These are phyloP conservation scores for Penicillium lividum DNA, from an alignment of 495 filamentous ascomycete species.

Conservation along the genomic window DNA sequence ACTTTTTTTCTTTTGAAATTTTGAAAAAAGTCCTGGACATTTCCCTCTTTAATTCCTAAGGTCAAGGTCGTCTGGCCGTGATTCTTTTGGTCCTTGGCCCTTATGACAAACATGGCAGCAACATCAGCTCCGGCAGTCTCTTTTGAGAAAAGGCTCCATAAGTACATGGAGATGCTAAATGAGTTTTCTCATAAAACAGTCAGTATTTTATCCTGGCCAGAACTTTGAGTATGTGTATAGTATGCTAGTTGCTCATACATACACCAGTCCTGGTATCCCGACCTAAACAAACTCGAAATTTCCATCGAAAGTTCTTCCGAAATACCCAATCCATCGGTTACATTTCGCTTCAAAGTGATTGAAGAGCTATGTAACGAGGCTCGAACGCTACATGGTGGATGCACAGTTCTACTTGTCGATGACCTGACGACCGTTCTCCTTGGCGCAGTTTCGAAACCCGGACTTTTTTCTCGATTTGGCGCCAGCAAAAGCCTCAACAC, in stretches of 20 bases:
- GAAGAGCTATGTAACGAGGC: not conserved
- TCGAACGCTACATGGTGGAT: slow-evolving; percentile 4
- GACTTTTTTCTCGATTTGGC: not conserved
- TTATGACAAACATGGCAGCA: not conserved
- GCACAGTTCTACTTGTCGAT: slow-evolving; percentile 2
- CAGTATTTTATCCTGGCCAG: not conserved
- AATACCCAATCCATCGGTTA: not conserved
- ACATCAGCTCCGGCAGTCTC: not conserved
- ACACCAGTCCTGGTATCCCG: not conserved
- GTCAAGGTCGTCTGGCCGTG: too few species aligned
- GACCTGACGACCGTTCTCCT: slow-evolving; percentile 9
- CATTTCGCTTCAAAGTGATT: slow-evolving; percentile 6
- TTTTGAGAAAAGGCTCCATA: not conserved
- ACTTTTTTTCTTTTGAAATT: too few species aligned
- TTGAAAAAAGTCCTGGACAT: too few species aligned
- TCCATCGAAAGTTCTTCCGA: not conserved
- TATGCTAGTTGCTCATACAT: not conserved
- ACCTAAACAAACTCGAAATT: not conserved
- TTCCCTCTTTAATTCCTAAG: too few species aligned
- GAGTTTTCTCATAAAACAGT: not conserved
- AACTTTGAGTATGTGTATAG: too few species aligned
- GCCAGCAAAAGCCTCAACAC: not conserved
- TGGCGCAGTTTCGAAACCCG: slow-evolving; percentile 4
- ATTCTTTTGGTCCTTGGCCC: too few species aligned
- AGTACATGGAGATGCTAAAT: not conserved